A percentile compares a stretch with the other conserved stretches of the same genome.
These are phyloP conservation scores for Stachybotrys elegans DNA, from an alignment of 2,329 filamentous ascomycete genomes.

Conservation along the genomic window DNA sequence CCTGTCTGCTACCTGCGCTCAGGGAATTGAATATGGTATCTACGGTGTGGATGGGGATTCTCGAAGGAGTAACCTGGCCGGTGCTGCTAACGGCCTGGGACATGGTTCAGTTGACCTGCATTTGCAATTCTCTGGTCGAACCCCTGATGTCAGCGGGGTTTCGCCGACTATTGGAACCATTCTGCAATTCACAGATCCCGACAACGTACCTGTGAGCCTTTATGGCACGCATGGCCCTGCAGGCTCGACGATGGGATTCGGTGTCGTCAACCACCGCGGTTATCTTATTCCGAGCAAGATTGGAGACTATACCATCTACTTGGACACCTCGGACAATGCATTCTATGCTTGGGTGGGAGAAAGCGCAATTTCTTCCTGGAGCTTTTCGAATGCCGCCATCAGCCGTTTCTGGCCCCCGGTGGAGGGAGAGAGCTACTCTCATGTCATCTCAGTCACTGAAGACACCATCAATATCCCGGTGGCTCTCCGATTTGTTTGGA, in stretches of 20 bases:
- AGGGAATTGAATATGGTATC: slow-evolving; percentile 7
- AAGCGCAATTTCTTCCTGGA: background rate
- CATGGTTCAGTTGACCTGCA: background rate
- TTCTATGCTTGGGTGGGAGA: background rate
- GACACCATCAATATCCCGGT: background rate
- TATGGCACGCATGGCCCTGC: background rate
- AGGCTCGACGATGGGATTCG: background rate
- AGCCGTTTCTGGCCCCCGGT: background rate
- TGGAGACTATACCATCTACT: background rate
- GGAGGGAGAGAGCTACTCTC: background rate
- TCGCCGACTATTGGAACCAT: background rate
- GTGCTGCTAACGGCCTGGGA: background rate
- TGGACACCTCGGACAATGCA: background rate
- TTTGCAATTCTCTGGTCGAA: background rate
- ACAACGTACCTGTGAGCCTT: background rate
- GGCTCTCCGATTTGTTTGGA: background rate
- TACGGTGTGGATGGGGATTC: background rate
- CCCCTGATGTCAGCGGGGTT: background rate
- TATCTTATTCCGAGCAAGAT: background rate
- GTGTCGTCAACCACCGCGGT: background rate
- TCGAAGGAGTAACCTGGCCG: background rate
- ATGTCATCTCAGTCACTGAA: background rate
- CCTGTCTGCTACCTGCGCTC: slow-evolving; percentile 3
- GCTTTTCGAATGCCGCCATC: background rate
- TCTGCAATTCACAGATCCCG: background rate